Conservation (phyloP, 805 yeast genomes). For the Nematodospora valgi region DNA sequence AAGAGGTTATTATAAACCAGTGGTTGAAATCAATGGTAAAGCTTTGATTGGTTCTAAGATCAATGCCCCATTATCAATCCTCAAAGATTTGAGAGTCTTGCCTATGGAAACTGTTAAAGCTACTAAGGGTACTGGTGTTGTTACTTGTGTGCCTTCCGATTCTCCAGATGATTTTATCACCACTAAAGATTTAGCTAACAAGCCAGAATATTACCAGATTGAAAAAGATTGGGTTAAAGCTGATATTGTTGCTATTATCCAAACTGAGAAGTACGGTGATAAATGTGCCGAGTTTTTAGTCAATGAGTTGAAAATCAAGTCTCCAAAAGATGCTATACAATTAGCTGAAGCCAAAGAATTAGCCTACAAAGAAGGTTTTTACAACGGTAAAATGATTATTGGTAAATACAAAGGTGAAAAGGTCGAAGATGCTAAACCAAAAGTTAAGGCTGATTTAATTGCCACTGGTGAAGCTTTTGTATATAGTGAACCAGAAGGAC, state of each 20-base stretch:
- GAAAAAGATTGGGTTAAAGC: slow-evolving; percentile 80
- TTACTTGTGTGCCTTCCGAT: slow-evolving; percentile 98
- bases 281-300: slow-evolving; percentile 80
- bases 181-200: slow-evolving; percentile 74
- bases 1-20: slow-evolving; percentile 73
- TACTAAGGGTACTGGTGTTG: slow-evolving; percentile 97
- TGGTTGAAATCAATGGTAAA: slow-evolving; percentile 61
- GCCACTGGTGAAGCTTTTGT: slow-evolving; percentile 77
- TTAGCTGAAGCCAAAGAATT: slow-evolving; percentile 90
- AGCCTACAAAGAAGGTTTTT: slow-evolving; percentile 95
- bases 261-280: slow-evolving; percentile 85
- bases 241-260: slow-evolving; percentile 70
- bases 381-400: slow-evolving; percentile 75
- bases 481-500: slow-evolving; percentile 91
- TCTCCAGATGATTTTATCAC: slow-evolving; percentile 97
- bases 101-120: slow-evolving; percentile 98
- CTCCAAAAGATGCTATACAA: slow-evolving; percentile 87
- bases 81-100: slow-evolving; percentile 70
- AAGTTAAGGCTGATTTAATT: slow-evolving; percentile 78
- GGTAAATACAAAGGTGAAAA: slow-evolving; percentile 87
- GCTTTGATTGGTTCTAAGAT: slow-evolving; percentile 82
- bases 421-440: slow-evolving; percentile 88
- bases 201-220: slow-evolving; percentile 86
- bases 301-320: slow-evolving; percentile 83
- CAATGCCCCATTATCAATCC: slow-evolving; percentile 74